phyloP scores from a whole-genome alignment of 2,329 filamentous ascomycete species.

The Purpureocillium takamizusanense region DNA sequence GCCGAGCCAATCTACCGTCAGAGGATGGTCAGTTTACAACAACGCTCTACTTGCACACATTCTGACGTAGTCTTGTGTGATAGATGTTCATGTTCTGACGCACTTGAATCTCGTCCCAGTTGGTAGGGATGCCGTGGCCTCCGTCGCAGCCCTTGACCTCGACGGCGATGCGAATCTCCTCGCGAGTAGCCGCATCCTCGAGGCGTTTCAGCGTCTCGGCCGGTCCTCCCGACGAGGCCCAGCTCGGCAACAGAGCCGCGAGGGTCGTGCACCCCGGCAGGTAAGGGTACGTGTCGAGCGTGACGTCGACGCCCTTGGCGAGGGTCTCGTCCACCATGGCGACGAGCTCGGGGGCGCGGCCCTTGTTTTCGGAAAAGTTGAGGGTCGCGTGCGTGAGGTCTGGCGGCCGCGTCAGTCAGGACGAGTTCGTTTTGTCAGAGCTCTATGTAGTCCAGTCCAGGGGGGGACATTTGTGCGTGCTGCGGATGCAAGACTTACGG shows the following conservation, averaged over 20 bases:
- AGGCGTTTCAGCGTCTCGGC: slow-evolving; percentile 11
- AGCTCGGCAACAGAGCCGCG: slow-evolving; percentile 12
- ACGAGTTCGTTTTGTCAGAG: no score
- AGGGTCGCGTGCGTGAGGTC: slow-evolving; percentile 14
- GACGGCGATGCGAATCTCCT: slow-evolving; percentile 12
- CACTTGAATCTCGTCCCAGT: slow-evolving; percentile 16
- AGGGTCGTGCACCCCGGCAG: slow-evolving; percentile 14
- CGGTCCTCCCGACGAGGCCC: slow-evolving; percentile 13
- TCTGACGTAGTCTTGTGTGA: no score
- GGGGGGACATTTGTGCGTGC: no score
- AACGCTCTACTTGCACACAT: no score
- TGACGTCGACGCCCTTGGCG: slow-evolving; percentile 10
- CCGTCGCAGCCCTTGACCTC: slow-evolving; percentile 15
- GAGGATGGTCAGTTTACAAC: no score
- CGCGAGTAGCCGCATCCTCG: slow-evolving; percentile 8
- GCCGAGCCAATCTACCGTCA: slow-evolving; percentile 9
- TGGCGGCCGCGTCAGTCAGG: slow-evolving; percentile 3
- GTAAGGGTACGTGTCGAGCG: slow-evolving; percentile 15
- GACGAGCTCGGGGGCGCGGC: slow-evolving; percentile 11
- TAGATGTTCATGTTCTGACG: neutral
- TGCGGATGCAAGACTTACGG: slow-evolving; percentile 10
- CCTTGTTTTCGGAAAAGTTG: slow-evolving; percentile 15
- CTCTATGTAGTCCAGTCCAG: no score
- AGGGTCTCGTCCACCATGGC: slow-evolving; percentile 12
- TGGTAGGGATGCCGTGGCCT: slow-evolving; percentile 16